Percentiles rank a stretch among this genome's conserved stretches.
These are phyloP conservation scores for Rhodotorula kratochvilovae DNA, from an alignment of 768 basidiomycete genomes.

Conservation along the genomic window DNA sequence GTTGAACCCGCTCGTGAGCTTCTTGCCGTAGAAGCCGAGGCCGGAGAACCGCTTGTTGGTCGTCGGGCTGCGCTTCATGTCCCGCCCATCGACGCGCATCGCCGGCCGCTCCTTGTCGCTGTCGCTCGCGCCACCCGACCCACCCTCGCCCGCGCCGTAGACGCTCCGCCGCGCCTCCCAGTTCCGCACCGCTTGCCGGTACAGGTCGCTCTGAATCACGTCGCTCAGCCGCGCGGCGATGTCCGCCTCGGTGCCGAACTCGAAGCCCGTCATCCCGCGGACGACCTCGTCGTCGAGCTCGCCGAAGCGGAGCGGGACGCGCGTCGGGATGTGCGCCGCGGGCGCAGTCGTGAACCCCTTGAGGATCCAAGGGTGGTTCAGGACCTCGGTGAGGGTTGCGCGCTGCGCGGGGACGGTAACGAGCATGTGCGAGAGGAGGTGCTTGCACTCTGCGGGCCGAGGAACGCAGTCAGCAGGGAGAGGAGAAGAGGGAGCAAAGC, in stretches of 20 bases:
- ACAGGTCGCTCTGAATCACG: constrained; percentile 72
- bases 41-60: constrained; percentile 75
- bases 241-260: constrained; percentile 84
- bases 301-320: constrained; percentile 80
- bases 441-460: constrained; percentile 72
- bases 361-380: constrained; percentile 85
- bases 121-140: neutral
- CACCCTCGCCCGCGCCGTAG: neutral
- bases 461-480: too few species aligned
- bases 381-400: constrained; percentile 76
- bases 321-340: constrained; percentile 75
- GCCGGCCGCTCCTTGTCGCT: constrained; percentile 27
- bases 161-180: constrained; percentile 61
- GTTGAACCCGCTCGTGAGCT: constrained; percentile 53
- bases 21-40: constrained; percentile 88
- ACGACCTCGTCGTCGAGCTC: constrained; percentile 84
- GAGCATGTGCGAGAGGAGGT: constrained; percentile 86
- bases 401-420: constrained; percentile 85
- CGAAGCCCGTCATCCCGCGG: constrained; percentile 89
- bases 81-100: constrained; percentile 32
- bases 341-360: constrained; percentile 78
- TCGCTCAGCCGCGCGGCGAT: constrained; percentile 68
- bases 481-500: neutral
- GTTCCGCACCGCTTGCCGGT: constrained; percentile 64
- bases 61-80: constrained; percentile 51